phyloP scores from a whole-genome alignment of 2,329 filamentous ascomycete genomes.

The Arachnopeziza araneosa region DNA sequence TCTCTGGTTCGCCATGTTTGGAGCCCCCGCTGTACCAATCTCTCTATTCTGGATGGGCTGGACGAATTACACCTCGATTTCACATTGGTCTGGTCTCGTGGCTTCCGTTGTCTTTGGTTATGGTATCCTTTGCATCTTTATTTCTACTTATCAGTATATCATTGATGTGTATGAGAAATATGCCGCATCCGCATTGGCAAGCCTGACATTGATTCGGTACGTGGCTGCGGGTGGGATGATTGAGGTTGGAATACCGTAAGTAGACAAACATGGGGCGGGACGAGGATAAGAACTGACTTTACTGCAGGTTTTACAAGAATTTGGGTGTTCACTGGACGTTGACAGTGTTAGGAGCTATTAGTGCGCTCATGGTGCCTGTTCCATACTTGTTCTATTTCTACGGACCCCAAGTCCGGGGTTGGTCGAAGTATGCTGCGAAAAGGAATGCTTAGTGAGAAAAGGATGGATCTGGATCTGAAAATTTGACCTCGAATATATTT shows the following conservation, averaged over 20 bases:
- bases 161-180: conserved; percentile 38
- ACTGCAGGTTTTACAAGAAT: background rate
- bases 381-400: conserved; percentile 17
- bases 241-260: conserved; percentile 34
- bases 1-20: conserved; percentile 41
- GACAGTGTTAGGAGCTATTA: conserved; percentile 16
- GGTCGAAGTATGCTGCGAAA: conserved; percentile 17
- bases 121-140: conserved; percentile 39
- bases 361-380: conserved; percentile 18
- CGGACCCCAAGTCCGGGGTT: conserved; percentile 18
- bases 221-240: conserved; percentile 30
- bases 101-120: conserved; percentile 36
- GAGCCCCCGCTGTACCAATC: conserved; percentile 36
- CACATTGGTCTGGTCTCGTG: conserved; percentile 36
- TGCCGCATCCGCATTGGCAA: conserved; percentile 16
- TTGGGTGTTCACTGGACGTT: conserved; percentile 21
- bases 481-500: no score
- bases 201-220: conserved; percentile 7
- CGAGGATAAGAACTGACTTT: background rate
- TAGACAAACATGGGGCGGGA: background rate
- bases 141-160: conserved; percentile 39
- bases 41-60: conserved; percentile 49
- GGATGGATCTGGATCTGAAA: background rate
- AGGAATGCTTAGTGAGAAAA: background rate
- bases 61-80: conserved; percentile 36